Base-by-base conservation (phyloP, 768 basidiomycete species). In the Lactarius trivialis region DNA sequence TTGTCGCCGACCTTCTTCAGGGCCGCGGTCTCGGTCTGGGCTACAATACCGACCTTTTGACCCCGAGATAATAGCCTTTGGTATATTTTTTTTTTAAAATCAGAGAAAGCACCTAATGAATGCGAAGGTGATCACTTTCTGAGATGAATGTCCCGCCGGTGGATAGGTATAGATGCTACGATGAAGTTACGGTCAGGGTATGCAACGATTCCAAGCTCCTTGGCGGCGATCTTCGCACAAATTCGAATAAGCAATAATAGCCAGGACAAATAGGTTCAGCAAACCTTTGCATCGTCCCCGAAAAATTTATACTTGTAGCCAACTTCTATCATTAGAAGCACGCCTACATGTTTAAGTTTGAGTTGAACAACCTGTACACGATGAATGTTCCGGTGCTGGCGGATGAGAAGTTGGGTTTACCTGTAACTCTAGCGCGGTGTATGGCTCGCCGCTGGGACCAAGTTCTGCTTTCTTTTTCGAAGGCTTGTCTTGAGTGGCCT, bases 271-370 rank as follows among this genome's bases (percentile, higher is more conserved):
- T 28, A 4, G 57, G 43, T 15, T 34, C 1, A 30, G 32, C 7
- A 34, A 55, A 85, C 90, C 77, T 84, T 83, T 0, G 93, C 93
- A 69, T 94, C 93, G 24, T 93, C 86, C 54, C 84, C 87, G 68
- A 85, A 93, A 72, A 95, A 93, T 57, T 78, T 82, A 71, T 85
- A 88, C 71, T 88, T 93, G 72, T 94, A 94, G 5, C 92, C 92
- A 32, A 88, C 84, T 71, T 93, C 87, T 26, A 94, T 76, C 80
- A 93, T 84, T 14, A 94, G 76, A 37, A 94, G 65, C 4, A 83
- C 83, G 12, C 80, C 88, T 1, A 81, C 78, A 71, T 91, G 78
- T 21, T 85, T 81, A 58, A 76, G 75, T 73, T 91, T 89, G 14
- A 93, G 74, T 58, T 80, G 71, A 28, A 78, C 68, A 33, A 86